Evolutionary conservation across 164 flowering plant species (phyloP).

Genomic region (Vitis riparia): DNA sequence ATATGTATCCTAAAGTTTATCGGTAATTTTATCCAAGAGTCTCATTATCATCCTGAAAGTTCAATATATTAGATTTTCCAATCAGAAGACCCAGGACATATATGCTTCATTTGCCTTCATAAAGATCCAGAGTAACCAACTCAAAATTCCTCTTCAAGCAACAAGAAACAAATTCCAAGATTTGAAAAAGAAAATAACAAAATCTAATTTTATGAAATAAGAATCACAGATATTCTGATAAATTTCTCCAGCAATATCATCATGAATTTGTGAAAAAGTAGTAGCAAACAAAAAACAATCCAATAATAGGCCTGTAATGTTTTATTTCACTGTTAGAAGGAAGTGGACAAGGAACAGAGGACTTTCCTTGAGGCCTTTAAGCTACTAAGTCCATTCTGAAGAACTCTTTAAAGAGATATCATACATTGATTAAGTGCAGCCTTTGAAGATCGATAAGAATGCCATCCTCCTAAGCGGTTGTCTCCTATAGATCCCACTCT

Average conservation of each 20-base stretch:
- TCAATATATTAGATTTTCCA: neutral
- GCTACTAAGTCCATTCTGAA: neutral
- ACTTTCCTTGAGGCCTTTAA: neutral
- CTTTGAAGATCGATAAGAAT: slow-evolving; percentile 94
- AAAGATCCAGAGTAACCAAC: neutral
- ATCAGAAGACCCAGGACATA: neutral
- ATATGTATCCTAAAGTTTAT: neutral
- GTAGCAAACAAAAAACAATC: too few species aligned
- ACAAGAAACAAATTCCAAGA: neutral
- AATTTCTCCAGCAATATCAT: neutral
- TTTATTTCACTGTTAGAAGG: too few species aligned
- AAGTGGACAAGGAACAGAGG: neutral
- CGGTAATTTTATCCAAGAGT: neutral
- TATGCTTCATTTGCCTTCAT: neutral
- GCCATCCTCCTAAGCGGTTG: slow-evolving; percentile 93
- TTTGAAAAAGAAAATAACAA: neutral
- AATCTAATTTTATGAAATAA: too few species aligned
- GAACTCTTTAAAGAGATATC: slow-evolving; percentile 3
- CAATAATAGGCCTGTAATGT: too few species aligned
- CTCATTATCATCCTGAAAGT: neutral
- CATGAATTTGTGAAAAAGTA: neutral
- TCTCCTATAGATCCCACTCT: slow-evolving; percentile 95
- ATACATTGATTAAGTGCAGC: slow-evolving; percentile 91
- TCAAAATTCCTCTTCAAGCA: neutral
- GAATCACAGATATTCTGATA: neutral